Evolutionary conservation across 106 monocot species (phyloP), one percentile per base, ranked within the genome.

Genomic region (Narthecium ossifragum): DNA sequence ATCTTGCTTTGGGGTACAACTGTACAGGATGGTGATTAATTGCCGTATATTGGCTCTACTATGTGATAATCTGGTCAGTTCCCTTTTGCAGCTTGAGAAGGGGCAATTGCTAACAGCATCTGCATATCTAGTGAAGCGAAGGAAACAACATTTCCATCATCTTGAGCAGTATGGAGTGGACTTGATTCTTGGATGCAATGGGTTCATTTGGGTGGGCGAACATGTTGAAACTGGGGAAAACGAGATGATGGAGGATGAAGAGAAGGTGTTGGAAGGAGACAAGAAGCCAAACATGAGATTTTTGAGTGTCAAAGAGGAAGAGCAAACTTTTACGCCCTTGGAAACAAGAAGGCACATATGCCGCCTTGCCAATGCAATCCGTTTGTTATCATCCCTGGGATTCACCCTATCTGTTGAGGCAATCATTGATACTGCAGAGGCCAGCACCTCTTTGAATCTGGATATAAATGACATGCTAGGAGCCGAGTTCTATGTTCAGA

Each of bases 81-180:
- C 10, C n/a, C 67, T 43, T 2, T 23, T 72, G 66, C 83, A 98
- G 98, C 90, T 98, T 22, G 76, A 84, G 65, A 91, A 72, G 66
- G 98, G 98, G 31, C 91, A 84, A 51, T 43, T 98, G 75, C 81
- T 98, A 13, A 67, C 62, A 20, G 87, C 85, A 9, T 69, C 84
- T 17, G 60, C 98, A 24, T 98, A 98, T 51, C 63, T 98, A 12
- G 84, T 98, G 31, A 98, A 98, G 61, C 75, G 91, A 2, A 75
- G 87, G 8, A 98, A 98, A 65, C 91, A 98, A 21, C 98, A 98
- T 50, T 98, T 98, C 69, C 98, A 98, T 70, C 73, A 87, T 68
- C 81, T 98, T 7, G 87, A 98, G 23, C 63, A 88, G 23, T 91
- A 84, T 28, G 70, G 77, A 1, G 72, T 88, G 4, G 86, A 98